Percentiles rank a stretch among this genome's conserved stretches.
These are phyloP conservation scores for Ceratonia siliqua DNA, from an alignment of 306 rosid species.

Conservation along the genomic window DNA sequence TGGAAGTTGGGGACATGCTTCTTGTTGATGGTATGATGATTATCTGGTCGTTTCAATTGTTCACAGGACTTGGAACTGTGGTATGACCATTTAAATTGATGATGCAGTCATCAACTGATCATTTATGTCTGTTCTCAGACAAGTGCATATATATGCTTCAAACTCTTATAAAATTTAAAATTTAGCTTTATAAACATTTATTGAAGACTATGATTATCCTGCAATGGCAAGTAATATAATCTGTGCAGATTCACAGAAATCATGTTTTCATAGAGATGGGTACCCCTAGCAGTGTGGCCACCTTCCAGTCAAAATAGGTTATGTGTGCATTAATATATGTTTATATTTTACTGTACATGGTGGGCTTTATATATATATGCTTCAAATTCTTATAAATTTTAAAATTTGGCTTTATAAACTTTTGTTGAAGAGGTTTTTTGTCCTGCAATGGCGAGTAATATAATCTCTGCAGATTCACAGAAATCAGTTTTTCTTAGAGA, in stretches of 20 bases:
- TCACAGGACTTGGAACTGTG: not conserved
- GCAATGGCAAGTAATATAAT: not conserved
- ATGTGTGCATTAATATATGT: not conserved
- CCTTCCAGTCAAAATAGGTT: not conserved
- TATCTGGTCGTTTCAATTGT: not conserved
- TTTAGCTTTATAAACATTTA: not conserved
- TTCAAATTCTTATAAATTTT: no score
- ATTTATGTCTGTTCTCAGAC: no score
- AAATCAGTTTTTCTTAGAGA: not conserved
- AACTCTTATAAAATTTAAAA: no score
- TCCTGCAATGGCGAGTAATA: not conserved
- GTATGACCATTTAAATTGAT: not conserved
- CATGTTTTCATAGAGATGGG: not conserved
- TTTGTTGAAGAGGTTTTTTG: not conserved
- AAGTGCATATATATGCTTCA: no score
- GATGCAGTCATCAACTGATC: not conserved
- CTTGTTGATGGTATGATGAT: conserved; percentile 85
- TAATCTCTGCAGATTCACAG: not conserved
- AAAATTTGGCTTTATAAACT: not conserved
- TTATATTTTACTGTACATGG: not conserved
- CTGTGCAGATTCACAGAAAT: not conserved
- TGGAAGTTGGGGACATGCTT: conserved; percentile 88
- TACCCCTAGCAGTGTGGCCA: not conserved
- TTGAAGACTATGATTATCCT: not conserved
- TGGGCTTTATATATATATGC: not conserved